These are phyloP conservation scores for Albophoma yamanashiensis DNA, from an alignment of 2,329 filamentous ascomycete species.

Conservation along the genomic window DNA sequence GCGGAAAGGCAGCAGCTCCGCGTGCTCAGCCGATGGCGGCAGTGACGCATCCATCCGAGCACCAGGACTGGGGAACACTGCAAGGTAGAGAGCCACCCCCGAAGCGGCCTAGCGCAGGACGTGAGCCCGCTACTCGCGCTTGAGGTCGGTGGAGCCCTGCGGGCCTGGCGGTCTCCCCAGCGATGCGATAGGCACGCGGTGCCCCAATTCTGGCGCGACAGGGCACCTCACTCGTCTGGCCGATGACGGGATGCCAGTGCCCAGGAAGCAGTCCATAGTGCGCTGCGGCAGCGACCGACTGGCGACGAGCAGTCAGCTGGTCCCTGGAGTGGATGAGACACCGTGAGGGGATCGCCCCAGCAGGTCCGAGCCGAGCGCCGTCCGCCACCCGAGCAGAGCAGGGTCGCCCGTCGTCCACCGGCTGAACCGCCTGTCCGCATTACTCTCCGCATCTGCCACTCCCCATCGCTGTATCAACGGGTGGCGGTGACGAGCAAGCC, in stretches of 20 bases:
- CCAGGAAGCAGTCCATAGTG: neutral
- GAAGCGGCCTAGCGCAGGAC: neutral
- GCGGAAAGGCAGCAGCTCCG: slow-evolving; percentile 7
- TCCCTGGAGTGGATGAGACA: neutral
- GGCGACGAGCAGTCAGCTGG: neutral
- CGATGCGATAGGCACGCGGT: slow-evolving; percentile 20
- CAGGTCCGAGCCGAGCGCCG: neutral
- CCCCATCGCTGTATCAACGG: neutral
- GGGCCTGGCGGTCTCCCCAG: slow-evolving; percentile 14
- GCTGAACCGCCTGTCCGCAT: neutral
- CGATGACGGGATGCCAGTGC: neutral
- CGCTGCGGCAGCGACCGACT: neutral
- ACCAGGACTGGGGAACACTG: neutral
- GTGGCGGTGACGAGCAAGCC: neutral
- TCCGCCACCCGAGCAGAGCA: neutral
- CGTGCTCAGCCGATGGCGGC: slow-evolving; percentile 13
- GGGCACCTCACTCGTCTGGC: slow-evolving; percentile 1
- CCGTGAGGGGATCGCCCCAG: neutral
- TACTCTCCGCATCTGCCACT: neutral
- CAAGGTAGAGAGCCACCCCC: neutral
- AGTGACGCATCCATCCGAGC: slow-evolving; percentile 22
- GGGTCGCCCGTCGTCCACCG: neutral
- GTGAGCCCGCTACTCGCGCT: slow-evolving; percentile 3
- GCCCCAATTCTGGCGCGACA: slow-evolving; percentile 4
- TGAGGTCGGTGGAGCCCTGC: slow-evolving; percentile 11